Evolutionary conservation across 129 eudicot genomes (phyloP).

Genomic region (Gnaphalium uliginosum): DNA sequence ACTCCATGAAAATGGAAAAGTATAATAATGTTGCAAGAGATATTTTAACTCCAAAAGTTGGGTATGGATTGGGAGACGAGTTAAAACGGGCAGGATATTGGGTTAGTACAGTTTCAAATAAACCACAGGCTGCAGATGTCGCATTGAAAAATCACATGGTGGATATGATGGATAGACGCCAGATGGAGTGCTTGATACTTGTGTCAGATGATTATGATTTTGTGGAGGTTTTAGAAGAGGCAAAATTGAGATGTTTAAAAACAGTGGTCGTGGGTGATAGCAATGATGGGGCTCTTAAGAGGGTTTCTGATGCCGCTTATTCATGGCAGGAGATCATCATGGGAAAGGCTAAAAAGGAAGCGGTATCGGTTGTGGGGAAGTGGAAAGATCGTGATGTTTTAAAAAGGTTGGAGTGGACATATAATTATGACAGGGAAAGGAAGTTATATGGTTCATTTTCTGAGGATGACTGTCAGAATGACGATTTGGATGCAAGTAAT

Average conservation of each 20-base stretch:
- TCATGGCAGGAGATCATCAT: slow-evolving; percentile 85
- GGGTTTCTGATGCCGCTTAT: slow-evolving; percentile 67
- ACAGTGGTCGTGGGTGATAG: slow-evolving; percentile 82
- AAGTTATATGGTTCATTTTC: slow-evolving; percentile 10
- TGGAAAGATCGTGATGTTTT: slow-evolving; percentile 81
- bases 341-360: slow-evolving; percentile 76
- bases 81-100: slow-evolving; percentile 80
- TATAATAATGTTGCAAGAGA: slow-evolving; percentile 50
- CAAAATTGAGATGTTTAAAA: slow-evolving; percentile 71
- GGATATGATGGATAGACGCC: slow-evolving; percentile 71
- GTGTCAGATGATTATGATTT: slow-evolving; percentile 87
- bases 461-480: slow-evolving; percentile 27
- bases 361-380: slow-evolving; percentile 56
- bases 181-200: slow-evolving; percentile 54
- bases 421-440: not conserved
- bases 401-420: slow-evolving; percentile 47
- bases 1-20: slow-evolving; percentile 77
- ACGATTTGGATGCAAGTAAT: slow-evolving; percentile 18
- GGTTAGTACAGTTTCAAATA: slow-evolving; percentile 64
- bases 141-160: slow-evolving; percentile 61
- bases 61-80: slow-evolving; percentile 82
- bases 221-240: slow-evolving; percentile 67
- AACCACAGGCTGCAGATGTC: slow-evolving; percentile 68
- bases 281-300: slow-evolving; percentile 59
- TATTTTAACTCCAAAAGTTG: slow-evolving; percentile 25